Conservation (phyloP, 2,329 filamentous ascomycete genomes). For the Pezicula carpinea region DNA sequence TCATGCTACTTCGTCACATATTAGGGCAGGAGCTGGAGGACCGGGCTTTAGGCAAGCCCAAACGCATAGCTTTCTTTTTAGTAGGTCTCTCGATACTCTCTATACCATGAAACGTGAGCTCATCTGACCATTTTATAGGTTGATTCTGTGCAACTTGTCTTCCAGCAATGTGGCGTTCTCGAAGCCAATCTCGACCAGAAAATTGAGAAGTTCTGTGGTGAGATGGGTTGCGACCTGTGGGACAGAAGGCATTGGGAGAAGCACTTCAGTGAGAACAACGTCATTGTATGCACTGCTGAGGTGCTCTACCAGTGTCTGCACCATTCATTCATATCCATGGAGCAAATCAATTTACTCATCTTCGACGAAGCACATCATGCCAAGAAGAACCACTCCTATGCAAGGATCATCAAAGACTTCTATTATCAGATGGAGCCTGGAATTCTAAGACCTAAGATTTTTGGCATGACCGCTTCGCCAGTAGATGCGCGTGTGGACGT, state of each 20-base stretch:
- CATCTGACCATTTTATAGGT: slow-evolving; percentile 42
- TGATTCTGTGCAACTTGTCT: slow-evolving; percentile 83
- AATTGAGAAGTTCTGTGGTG: slow-evolving; percentile 70
- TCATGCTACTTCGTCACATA: slow-evolving; percentile 71
- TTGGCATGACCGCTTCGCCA: slow-evolving; percentile 96
- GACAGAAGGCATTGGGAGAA: slow-evolving; percentile 53
- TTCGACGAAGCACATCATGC: slow-evolving; percentile 97
- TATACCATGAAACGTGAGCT: not conserved
- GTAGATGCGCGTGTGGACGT: slow-evolving; percentile 79
- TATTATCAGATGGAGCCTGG: slow-evolving; percentile 52
- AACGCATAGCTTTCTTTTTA: slow-evolving; percentile 77
- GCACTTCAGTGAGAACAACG: slow-evolving; percentile 62
- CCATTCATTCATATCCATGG: slow-evolving; percentile 74
- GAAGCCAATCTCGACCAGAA: slow-evolving; percentile 74
- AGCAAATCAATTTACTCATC: slow-evolving; percentile 81
- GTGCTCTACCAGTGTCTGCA: slow-evolving; percentile 75
- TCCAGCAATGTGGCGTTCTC: slow-evolving; percentile 82
- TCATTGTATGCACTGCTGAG: slow-evolving; percentile 88
- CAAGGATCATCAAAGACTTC: slow-evolving; percentile 82
- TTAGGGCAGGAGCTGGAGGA: slow-evolving; percentile 74
- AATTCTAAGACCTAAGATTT: slow-evolving; percentile 63
- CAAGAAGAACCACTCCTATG: slow-evolving; percentile 90
- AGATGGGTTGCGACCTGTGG: slow-evolving; percentile 59
- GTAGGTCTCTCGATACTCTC: slow-evolving; percentile 44
- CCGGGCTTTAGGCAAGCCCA: slow-evolving; percentile 52